Evolutionary conservation across 148 eudicot species (phyloP), one percentile per base, ranked within the genome.

Genomic region (Vaccinium myrtillus): DNA sequence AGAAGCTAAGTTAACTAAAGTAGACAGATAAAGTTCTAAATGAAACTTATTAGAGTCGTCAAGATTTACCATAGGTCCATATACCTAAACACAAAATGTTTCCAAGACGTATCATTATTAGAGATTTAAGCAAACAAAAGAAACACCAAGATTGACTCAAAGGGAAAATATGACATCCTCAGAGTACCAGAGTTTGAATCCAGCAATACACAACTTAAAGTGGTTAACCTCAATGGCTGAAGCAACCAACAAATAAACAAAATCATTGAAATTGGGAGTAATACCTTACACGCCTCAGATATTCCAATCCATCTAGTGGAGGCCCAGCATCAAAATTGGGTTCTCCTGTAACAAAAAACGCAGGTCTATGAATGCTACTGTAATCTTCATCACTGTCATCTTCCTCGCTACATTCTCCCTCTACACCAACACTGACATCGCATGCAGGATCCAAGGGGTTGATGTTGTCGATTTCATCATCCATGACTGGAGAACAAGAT

Each of bases 201-300:
- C 48, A 49, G 16, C n/a, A 0, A 43, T 15, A 67, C 77, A 23
- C 79, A 53, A 58, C 18, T 32, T 18, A 53, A 8, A 53, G 13
- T 53, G 55, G 13, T 53, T 5, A 15, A 43, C 27, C 51, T 2
- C 77, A 39, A 16, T 19, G 46, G 23, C 43, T 14, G 46, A 48
- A 43, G 53, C 53, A 75, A 36, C 81, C 32, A 69, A 50, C 49
- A 50, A 6, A 30, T 48, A 81, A 43, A 81, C 25, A 48, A 81
- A 25, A 54, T 9, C 13, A 43, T 46, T 30, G 19, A 23, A 78
- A 8, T 1, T 16, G 21, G 36, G 77, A 59, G 54, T 74, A 14
- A 76, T 92, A 96, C 99, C 99, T 96, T 67, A 96, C 99, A 58
- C 98, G 98, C 88, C 99, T 91, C 71, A 96, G 96, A 89, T 91